A percentile compares a stretch with the other conserved stretches of the same genome.
phyloP scores from a whole-genome alignment of 768 basidiomycete species.

The Hypsizygus marmoreus region DNA sequence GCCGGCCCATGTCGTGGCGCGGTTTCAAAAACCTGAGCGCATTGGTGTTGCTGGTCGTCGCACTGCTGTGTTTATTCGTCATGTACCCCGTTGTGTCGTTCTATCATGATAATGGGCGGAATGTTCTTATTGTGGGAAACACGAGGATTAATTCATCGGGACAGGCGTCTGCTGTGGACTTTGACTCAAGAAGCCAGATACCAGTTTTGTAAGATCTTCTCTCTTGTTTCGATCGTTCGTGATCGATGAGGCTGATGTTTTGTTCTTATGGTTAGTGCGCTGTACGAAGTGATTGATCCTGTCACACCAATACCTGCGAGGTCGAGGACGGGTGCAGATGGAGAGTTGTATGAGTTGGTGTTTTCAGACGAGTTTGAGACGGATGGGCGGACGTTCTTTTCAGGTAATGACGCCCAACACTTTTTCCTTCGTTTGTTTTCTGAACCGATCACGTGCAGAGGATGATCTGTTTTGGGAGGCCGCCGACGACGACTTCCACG shows the following conservation, averaged over 20 bases:
- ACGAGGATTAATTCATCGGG: conserved; percentile 65
- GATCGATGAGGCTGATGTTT: not conserved
- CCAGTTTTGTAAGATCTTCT: conserved; percentile 23
- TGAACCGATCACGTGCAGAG: conserved; percentile 1
- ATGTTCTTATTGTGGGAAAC: conserved; percentile 53
- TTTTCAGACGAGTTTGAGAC: conserved; percentile 68
- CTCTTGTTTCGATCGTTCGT: not conserved
- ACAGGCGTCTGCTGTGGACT: conserved; percentile 50
- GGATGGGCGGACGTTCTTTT: conserved; percentile 39
- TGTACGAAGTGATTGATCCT: conserved; percentile 11
- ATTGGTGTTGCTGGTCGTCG: conserved; percentile 57
- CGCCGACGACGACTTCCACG: not conserved
- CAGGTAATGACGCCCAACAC: conserved; percentile 3
- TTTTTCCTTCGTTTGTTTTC: not conserved
- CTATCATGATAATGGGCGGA: conserved; percentile 36
- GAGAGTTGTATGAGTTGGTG: conserved; percentile 49
- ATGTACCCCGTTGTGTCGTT: conserved; percentile 68
- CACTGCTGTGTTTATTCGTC: conserved; percentile 70
- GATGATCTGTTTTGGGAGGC: conserved; percentile 17
- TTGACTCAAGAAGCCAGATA: conserved; percentile 32
- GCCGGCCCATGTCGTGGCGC: conserved; percentile 24
- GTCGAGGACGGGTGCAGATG: conserved; percentile 45
- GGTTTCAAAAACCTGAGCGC: conserved; percentile 62
- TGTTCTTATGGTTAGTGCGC: conserved; percentile 3
- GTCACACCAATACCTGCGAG: conserved; percentile 15